Percentiles rank a stretch among this genome's conserved stretches.
phyloP scores from a whole-genome alignment of 768 basidiomycete species.

The Phylloporus sp. region DNA sequence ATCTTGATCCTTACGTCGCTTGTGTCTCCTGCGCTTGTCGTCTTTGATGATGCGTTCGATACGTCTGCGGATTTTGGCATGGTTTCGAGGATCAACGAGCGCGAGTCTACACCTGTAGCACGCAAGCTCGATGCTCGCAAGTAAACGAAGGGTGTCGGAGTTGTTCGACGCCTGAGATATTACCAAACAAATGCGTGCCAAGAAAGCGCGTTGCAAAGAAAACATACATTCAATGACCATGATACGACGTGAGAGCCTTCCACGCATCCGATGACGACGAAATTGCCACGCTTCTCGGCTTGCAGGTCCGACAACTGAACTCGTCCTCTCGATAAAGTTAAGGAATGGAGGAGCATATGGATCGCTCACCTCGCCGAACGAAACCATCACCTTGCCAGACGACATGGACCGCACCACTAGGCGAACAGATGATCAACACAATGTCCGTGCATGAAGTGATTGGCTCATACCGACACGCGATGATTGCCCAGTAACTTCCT shows the following conservation, averaged over 20 bases:
- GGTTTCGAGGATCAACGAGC: slow-evolving; percentile 59
- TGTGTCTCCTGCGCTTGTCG: slow-evolving; percentile 75
- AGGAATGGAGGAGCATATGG: not conserved
- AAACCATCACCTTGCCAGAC: slow-evolving; percentile 61
- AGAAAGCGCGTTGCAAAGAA: slow-evolving; percentile 3
- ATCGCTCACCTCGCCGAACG: slow-evolving; percentile 62
- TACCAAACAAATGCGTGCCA: slow-evolving; percentile 7
- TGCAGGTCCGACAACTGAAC: slow-evolving; percentile 62
- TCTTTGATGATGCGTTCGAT: slow-evolving; percentile 83
- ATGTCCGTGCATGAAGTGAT: not conserved
- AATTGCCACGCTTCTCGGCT: slow-evolving; percentile 84
- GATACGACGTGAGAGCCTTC: slow-evolving; percentile 71
- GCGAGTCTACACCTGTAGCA: slow-evolving; percentile 73
- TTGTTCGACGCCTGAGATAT: slow-evolving; percentile 66
- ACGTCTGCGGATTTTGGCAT: slow-evolving; percentile 60
- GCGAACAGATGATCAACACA: slow-evolving; percentile 7
- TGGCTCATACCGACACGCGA: slow-evolving; percentile 68
- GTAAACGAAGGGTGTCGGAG: slow-evolving; percentile 73
- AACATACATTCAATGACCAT: slow-evolving; percentile 76
- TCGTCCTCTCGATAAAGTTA: not conserved
- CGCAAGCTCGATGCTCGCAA: slow-evolving; percentile 81
- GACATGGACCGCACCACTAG: slow-evolving; percentile 43
- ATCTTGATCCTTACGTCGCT: slow-evolving; percentile 78
- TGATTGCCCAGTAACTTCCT: slow-evolving; percentile 69
- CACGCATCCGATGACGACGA: slow-evolving; percentile 77